Percentiles rank a stretch among this genome's conserved stretches.
Conservation (phyloP, 345 rosid species). For the Punica granatum region DNA sequence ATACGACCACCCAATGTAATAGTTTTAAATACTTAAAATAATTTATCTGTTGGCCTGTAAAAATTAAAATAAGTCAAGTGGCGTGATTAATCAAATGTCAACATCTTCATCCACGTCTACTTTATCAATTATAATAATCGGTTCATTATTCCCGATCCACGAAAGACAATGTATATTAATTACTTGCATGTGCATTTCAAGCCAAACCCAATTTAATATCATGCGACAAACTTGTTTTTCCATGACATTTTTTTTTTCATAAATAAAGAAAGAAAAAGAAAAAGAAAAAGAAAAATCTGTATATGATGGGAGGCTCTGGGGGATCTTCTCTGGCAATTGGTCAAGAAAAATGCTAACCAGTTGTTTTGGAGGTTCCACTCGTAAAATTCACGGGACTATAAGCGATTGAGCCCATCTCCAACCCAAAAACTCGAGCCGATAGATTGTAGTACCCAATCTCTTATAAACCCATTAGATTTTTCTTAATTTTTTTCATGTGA, state of each 20-base stretch:
- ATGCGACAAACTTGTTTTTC: background rate
- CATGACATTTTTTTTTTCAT: background rate
- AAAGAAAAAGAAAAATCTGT: background rate
- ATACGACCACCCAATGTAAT: too few relatives aligned
- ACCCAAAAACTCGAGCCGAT: too few relatives aligned
- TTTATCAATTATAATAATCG: background rate
- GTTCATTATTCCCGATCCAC: slow-evolving; percentile 1
- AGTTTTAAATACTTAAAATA: too few relatives aligned
- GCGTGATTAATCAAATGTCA: background rate
- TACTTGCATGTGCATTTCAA: slow-evolving; percentile 6
- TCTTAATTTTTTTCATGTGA: too few relatives aligned
- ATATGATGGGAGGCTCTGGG: background rate
- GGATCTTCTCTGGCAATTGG: background rate
- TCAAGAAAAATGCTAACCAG: background rate
- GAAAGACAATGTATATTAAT: background rate
- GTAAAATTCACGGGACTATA: too few relatives aligned
- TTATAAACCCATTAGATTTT: too few relatives aligned
- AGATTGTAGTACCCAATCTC: too few relatives aligned
- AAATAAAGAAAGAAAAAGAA: background rate
- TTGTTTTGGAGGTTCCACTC: background rate
- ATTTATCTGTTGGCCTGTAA: background rate
- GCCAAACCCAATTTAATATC: slow-evolving; percentile 5
- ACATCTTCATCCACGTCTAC: background rate
- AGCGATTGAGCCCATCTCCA: too few relatives aligned
- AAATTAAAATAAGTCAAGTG: background rate